Evolutionary conservation across 106 monocot genomes (phyloP).

Genomic region (Dendrobium officinale): DNA sequence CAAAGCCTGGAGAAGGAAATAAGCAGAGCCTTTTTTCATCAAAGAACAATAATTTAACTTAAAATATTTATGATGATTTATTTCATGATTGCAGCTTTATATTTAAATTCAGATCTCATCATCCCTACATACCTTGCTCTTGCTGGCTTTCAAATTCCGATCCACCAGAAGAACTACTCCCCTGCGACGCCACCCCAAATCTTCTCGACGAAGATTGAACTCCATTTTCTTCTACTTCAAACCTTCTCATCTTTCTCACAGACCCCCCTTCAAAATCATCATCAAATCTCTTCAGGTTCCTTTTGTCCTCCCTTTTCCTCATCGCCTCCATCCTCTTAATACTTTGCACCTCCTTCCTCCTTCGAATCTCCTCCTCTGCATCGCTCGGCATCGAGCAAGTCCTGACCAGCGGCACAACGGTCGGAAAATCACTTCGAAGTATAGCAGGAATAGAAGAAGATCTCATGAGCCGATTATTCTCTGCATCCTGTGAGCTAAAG

Average conservation of each 20-base stretch:
- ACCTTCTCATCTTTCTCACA: slow-evolving; percentile 3
- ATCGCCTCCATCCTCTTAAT: slow-evolving; percentile 70
- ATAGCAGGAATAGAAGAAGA: not conserved
- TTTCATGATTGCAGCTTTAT: not conserved
- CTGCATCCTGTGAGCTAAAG: slow-evolving; percentile 6
- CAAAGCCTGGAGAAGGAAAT: not conserved
- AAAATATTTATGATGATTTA: too few species aligned
- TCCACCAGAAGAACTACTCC: slow-evolving; percentile 22
- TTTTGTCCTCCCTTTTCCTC: slow-evolving; percentile 68
- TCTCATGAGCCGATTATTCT: not conserved
- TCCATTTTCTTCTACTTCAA: not conserved
- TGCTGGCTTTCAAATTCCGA: slow-evolving; percentile 16
- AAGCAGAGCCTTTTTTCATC: not conserved
- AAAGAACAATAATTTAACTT: too few species aligned
- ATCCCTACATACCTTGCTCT: slow-evolving; percentile 17
- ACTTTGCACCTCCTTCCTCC: slow-evolving; percentile 61
- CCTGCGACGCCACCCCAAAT: slow-evolving; percentile 11
- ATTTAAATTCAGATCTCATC: not conserved
- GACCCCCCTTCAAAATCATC: not conserved
- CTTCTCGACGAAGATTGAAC: not conserved
- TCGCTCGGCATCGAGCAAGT: slow-evolving; percentile 65
- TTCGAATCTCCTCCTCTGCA: slow-evolving; percentile 47
- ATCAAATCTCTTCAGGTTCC: slow-evolving; percentile 16
- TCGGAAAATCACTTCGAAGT: not conserved
- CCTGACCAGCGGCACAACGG: slow-evolving; percentile 8